phyloP scores from a whole-genome alignment of 352 stramenopile genomes.

The Hyaloperonospora brassicae region DNA sequence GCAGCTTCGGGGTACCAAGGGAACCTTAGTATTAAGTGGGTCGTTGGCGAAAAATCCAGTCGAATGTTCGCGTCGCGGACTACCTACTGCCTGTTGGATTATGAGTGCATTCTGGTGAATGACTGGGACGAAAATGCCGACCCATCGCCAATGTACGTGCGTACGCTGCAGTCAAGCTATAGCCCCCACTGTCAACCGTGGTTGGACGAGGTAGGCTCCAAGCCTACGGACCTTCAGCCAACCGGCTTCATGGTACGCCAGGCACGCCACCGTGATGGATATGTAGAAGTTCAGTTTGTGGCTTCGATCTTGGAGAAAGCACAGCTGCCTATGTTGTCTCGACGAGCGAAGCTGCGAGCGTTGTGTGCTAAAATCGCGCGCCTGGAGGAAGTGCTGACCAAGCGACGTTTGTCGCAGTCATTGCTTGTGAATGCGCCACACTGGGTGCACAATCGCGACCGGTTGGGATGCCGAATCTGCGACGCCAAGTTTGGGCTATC shows the following conservation, averaged over 20 bases:
- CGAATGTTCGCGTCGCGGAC: constrained; percentile 61
- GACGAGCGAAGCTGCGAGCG: constrained; percentile 49
- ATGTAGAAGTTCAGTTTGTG: constrained; percentile 70
- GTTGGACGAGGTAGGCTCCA: constrained; percentile 48
- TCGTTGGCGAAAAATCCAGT: constrained; percentile 51
- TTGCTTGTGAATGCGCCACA: constrained; percentile 53
- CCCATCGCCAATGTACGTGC: constrained; percentile 57
- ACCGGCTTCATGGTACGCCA: constrained; percentile 72
- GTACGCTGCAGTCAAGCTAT: constrained; percentile 59
- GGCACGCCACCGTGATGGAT: constrained; percentile 33
- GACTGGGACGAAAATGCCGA: constrained; percentile 56
- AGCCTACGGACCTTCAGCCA: constrained; percentile 48
- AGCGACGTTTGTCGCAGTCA: constrained; percentile 57
- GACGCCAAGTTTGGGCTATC: constrained; percentile 62
- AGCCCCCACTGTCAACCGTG: constrained; percentile 51
- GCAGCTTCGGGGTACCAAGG: constrained; percentile 39
- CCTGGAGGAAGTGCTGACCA: constrained; percentile 66
- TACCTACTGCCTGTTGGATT: constrained; percentile 67
- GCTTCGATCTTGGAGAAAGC: constrained; percentile 66
- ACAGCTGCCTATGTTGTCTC: constrained; percentile 43
- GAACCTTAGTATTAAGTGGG: constrained; percentile 65
- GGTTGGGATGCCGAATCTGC: constrained; percentile 48
- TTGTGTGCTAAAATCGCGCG: constrained; percentile 48
- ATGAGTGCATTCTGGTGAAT: constrained; percentile 65
- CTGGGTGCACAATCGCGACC: constrained; percentile 64